Conservation (phyloP, 805 yeast species). For the Kodamaea sagamina region DNA sequence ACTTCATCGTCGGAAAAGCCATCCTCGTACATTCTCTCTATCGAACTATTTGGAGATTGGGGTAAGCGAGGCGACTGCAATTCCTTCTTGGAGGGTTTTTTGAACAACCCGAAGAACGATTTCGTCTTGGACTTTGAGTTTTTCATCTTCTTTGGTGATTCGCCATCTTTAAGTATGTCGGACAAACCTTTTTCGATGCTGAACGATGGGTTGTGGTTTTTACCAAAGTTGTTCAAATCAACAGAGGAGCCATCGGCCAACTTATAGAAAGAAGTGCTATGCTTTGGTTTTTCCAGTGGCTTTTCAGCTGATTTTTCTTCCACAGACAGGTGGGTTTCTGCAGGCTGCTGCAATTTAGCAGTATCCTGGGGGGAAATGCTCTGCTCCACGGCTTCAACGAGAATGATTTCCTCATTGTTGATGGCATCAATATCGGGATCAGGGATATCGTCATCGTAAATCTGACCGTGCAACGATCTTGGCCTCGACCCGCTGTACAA, state of each 20-base stretch:
- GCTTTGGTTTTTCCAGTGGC: constrained; percentile 5
- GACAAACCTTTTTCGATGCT: constrained; percentile 18
- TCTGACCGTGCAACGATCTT: constrained; percentile 7
- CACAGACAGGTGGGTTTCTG: constrained; percentile 2
- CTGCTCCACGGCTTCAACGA: not conserved
- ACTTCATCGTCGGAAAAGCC: constrained; percentile 8
- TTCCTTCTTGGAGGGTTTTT: constrained; percentile 24
- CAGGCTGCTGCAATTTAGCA: not conserved
- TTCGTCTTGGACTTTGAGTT: constrained; percentile 24
- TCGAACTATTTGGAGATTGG: constrained; percentile 17
- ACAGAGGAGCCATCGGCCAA: constrained; percentile 36
- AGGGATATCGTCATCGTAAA: constrained; percentile 7
- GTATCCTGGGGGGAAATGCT: not conserved
- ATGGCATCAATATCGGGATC: not conserved
- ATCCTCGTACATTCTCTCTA: constrained; percentile 10
- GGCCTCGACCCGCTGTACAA: constrained; percentile 2
- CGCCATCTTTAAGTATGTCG: constrained; percentile 14
- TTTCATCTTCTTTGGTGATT: constrained; percentile 3
- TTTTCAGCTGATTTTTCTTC: not conserved
- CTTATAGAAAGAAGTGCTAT: constrained; percentile 13
- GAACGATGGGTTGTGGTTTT: constrained; percentile 40
- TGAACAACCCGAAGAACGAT: constrained; percentile 39
- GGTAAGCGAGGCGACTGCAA: constrained; percentile 17
- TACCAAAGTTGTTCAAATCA: constrained; percentile 43
- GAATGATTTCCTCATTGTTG: constrained; percentile 1